A percentile compares a stretch with the other conserved stretches of the same genome.
phyloP scores from a whole-genome alignment of 495 filamentous ascomycete genomes.

The Oidiodendron maius region DNA sequence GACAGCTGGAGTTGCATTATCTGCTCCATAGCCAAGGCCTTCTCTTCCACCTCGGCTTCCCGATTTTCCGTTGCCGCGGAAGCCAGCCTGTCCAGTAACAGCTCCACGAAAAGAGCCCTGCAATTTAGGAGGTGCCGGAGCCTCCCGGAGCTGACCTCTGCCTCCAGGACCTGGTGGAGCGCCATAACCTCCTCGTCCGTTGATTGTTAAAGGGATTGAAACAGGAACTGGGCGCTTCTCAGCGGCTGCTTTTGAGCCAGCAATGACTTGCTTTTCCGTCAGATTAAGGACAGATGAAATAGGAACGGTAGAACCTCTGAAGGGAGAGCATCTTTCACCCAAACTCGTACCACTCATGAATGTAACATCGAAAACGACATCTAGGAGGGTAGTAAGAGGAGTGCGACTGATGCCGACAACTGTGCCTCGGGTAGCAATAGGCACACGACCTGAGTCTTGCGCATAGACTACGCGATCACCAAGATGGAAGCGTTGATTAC shows the following conservation, averaged over 20 bases:
- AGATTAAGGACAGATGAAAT: conserved; percentile 81
- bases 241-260: conserved; percentile 60
- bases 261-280: conserved; percentile 72
- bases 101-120: conserved; percentile 69
- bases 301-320: conserved; percentile 90
- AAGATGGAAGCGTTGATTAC: conserved; percentile 75
- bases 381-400: conserved; percentile 70
- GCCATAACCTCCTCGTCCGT: conserved; percentile 47
- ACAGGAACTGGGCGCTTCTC: conserved; percentile 50
- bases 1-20: conserved; percentile 17
- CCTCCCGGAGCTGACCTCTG: conserved; percentile 61
- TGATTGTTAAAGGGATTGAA: conserved; percentile 48
- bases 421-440: conserved; percentile 86
- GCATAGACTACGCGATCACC: conserved; percentile 93
- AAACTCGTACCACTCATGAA: conserved; percentile 96
- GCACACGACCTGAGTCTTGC: conserved; percentile 88
- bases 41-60: conserved; percentile 35
- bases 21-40: conserved; percentile 16
- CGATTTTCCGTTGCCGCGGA: conserved; percentile 23
- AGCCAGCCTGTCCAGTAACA: conserved; percentile 32
- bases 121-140: conserved; percentile 61
- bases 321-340: conserved; percentile 84
- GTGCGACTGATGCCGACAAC: conserved; percentile 89
- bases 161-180: conserved; percentile 46
- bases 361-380: conserved; percentile 86